Conservation (phyloP, 768 basidiomycete species). For the Holtermanniella nyarrowii region DNA sequence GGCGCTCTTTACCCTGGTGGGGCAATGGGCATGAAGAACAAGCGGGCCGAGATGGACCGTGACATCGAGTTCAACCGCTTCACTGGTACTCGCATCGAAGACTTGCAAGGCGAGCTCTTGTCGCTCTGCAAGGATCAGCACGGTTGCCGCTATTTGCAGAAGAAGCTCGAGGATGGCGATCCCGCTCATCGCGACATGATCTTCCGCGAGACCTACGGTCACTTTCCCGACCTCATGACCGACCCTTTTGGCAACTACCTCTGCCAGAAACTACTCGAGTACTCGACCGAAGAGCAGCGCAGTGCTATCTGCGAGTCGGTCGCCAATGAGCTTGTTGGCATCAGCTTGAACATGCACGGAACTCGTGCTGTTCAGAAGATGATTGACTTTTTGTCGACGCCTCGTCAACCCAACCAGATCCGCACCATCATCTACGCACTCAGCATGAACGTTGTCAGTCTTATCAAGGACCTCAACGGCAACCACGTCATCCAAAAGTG, state of each 20-base stretch:
- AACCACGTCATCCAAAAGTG: slow-evolving; percentile 79
- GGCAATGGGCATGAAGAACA: slow-evolving; percentile 72
- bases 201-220: slow-evolving; percentile 93
- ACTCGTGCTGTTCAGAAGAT: slow-evolving; percentile 99
- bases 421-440: slow-evolving; percentile 93
- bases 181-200: slow-evolving; percentile 98
- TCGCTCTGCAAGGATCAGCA: slow-evolving; percentile 96
- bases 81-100: slow-evolving; percentile 88
- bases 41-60: slow-evolving; percentile 83
- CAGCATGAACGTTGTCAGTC: slow-evolving; percentile 91
- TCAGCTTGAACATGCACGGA: slow-evolving; percentile 99
- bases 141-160: slow-evolving; percentile 94
- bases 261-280: slow-evolving; percentile 94
- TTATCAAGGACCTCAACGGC: slow-evolving; percentile 75
- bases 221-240: slow-evolving; percentile 97
- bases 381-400: slow-evolving; percentile 96
- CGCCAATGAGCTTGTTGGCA: slow-evolving; percentile 91
- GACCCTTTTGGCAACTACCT: slow-evolving; percentile 99
- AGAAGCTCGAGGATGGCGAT: slow-evolving; percentile 93
- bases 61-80: slow-evolving; percentile 78
- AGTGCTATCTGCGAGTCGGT: slow-evolving; percentile 96
- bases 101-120: slow-evolving; percentile 88
- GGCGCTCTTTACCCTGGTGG: slow-evolving; percentile 39
- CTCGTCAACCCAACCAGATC: slow-evolving; percentile 63
- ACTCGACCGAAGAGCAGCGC: slow-evolving; percentile 92